Percentiles rank a stretch among this genome's conserved stretches.
Conservation (phyloP, 768 basidiomycete species). For the Lactarius trivialis region DNA sequence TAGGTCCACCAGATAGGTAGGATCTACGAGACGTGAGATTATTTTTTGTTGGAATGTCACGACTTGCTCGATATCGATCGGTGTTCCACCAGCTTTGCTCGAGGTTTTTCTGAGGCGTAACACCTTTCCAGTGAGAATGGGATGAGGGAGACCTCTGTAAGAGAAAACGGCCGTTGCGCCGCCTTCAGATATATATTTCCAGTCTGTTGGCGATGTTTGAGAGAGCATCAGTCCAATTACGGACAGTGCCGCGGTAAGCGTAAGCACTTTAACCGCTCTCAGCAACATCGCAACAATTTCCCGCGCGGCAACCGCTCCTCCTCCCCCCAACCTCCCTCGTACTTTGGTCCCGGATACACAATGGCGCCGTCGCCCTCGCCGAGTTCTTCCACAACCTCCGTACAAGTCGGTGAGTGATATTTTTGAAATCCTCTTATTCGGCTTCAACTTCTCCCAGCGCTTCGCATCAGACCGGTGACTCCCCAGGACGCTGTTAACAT, state of each 20-base stretch:
- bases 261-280: not conserved
- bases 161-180: conserved; percentile 86
- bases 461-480: conserved; percentile 87
- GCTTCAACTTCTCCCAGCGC: conserved; percentile 41
- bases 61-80: conserved; percentile 25
- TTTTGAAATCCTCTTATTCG: conserved; percentile 21
- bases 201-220: conserved; percentile 41
- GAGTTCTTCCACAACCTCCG: conserved; percentile 65
- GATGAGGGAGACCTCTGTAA: conserved; percentile 52
- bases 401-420: conserved; percentile 82
- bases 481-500: conserved; percentile 78
- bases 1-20: conserved; percentile 51
- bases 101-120: conserved; percentile 68
- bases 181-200: conserved; percentile 90
- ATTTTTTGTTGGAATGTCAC: conserved; percentile 57
- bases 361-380: conserved; percentile 74
- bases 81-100: not conserved
- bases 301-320: conserved; percentile 15
- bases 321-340: conserved; percentile 15
- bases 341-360: conserved; percentile 25
- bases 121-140: conserved; percentile 54
- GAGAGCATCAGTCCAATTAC: conserved; percentile 16
- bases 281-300: conserved; percentile 12
- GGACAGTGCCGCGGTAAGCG: conserved; percentile 5
- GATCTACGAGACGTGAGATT: conserved; percentile 59